These are phyloP conservation scores for Annona cherimola DNA, from an alignment of 164 flowering plant species.

Conservation along the genomic window DNA sequence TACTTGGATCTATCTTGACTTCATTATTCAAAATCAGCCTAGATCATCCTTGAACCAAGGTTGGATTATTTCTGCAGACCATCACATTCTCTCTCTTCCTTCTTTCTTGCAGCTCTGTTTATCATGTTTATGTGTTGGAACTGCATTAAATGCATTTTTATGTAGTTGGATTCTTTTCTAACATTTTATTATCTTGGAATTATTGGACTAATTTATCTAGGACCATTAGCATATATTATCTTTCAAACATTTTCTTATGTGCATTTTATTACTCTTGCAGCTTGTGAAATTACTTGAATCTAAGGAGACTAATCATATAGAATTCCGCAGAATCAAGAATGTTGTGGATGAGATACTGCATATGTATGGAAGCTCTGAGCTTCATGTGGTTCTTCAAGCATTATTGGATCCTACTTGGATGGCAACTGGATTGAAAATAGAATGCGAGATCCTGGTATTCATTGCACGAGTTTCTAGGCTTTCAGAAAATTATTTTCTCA, in stretches of 20 bases:
- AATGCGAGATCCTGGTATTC: slow-evolving; percentile 69
- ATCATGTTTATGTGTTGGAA: background rate
- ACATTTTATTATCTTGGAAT: background rate
- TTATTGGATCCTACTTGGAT: slow-evolving; percentile 84
- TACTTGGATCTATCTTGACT: too few relatives aligned
- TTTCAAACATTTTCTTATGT: background rate
- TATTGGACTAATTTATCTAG: background rate
- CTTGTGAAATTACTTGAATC: slow-evolving; percentile 89
- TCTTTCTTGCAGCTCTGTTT: too few relatives aligned
- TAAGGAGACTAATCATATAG: slow-evolving; percentile 88
- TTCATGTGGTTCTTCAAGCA: slow-evolving; percentile 46
- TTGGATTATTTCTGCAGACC: too few relatives aligned
- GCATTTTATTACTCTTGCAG: slow-evolving; percentile 37
- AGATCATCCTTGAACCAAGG: too few relatives aligned
- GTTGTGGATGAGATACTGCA: slow-evolving; percentile 75
- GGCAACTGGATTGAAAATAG: slow-evolving; percentile 86
- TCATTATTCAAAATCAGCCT: too few relatives aligned
- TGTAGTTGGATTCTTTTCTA: background rate
- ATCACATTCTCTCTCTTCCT: too few relatives aligned
- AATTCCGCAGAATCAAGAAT: slow-evolving; percentile 81
- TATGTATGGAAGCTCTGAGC: slow-evolving; percentile 62
- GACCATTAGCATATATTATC: background rate
- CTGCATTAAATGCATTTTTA: background rate
- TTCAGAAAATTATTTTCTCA: background rate
- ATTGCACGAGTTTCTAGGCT: background rate